Evolutionary conservation across 176 grass and related monocot genomes (phyloP).

Genomic region (Triticum aestivum): IWGSC_CS_RefSeq_v2.1 NC_057813.1:438854085-438854584

Average conservation of each 20-base stretch:
- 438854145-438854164: not conserved
- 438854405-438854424: not conserved
- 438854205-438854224: not conserved
- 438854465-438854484: not conserved
- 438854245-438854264: not conserved
- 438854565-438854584: not conserved
- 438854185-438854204: not conserved
- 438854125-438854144: not conserved
- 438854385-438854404: not conserved
- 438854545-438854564: not conserved
- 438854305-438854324: not conserved
- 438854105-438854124: not conserved
- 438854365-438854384: not conserved
- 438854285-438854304: not conserved
- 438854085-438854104: not conserved
- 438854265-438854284: not conserved
- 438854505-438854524: not conserved
- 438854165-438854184: not conserved
- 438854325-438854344: not conserved
- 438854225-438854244: not conserved
- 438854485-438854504: not conserved
- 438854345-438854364: not conserved
- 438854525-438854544: not conserved
- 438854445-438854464: not conserved
- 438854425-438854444: not conserved